phyloP scores from a whole-genome alignment of 805 yeast species.

The Starmerella vitae region DNA sequence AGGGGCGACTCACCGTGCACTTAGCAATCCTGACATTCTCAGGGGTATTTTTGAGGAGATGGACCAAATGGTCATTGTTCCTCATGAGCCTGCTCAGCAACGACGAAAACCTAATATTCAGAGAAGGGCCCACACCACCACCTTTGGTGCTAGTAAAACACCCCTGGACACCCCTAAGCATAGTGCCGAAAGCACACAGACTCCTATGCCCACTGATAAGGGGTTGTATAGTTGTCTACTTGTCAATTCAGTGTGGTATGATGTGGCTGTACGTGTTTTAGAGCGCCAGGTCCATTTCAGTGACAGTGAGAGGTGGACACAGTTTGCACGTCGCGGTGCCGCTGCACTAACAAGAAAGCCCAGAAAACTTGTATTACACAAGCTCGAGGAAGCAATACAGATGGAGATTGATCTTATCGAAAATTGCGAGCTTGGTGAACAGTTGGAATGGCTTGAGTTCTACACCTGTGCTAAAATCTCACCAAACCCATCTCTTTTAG shows the following conservation, averaged over 20 bases:
- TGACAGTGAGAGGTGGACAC: slow-evolving; percentile 34
- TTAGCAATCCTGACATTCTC: slow-evolving; percentile 66
- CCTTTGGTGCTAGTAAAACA: slow-evolving; percentile 43
- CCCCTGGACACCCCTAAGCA: slow-evolving; percentile 34
- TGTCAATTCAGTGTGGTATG: slow-evolving; percentile 58
- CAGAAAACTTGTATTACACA: slow-evolving; percentile 49
- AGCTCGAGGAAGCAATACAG: slow-evolving; percentile 43
- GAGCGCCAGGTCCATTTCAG: slow-evolving; percentile 44
- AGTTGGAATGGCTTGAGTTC: slow-evolving; percentile 57
- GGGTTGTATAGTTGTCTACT: slow-evolving; percentile 47
- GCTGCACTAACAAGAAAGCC: slow-evolving; percentile 21
- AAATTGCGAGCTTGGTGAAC: slow-evolving; percentile 31
- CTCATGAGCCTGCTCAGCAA: slow-evolving; percentile 45
- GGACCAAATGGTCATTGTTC: slow-evolving; percentile 44
- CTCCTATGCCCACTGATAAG: slow-evolving; percentile 12
- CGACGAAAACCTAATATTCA: slow-evolving; percentile 64
- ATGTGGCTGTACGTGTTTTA: slow-evolving; percentile 41
- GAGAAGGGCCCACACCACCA: too few relatives aligned
- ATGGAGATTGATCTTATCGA: slow-evolving; percentile 39
- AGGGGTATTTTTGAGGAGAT: slow-evolving; percentile 45
- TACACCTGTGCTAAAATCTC: slow-evolving; percentile 65
- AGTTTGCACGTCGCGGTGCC: slow-evolving; percentile 27
- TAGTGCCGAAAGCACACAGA: slow-evolving; percentile 9
- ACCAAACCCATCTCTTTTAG: slow-evolving; percentile 42
- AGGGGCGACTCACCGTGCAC: slow-evolving; percentile 33